Evolutionary conservation across 495 filamentous ascomycete genomes (phyloP).

Genomic region (Penicillium maclennaniae): DNA sequence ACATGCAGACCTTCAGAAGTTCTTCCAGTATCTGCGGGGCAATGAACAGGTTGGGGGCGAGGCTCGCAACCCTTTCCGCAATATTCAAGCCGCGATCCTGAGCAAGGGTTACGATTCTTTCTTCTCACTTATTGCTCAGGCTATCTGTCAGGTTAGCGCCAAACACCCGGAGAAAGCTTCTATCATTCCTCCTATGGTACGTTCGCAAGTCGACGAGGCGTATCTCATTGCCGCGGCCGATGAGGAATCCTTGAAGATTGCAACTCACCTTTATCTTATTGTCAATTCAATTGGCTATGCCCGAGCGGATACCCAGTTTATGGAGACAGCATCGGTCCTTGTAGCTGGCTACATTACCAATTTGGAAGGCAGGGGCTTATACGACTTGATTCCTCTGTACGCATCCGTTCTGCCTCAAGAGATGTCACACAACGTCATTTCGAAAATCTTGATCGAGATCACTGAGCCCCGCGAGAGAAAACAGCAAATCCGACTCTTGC

Average conservation of each 20-base stretch:
- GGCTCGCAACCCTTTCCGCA: slow-evolving; percentile 43
- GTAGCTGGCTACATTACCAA: slow-evolving; percentile 73
- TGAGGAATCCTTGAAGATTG: slow-evolving; percentile 39
- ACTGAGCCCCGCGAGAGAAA: slow-evolving; percentile 52
- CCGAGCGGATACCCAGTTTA: slow-evolving; percentile 30
- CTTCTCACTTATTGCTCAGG: slow-evolving; percentile 35
- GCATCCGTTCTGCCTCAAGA: slow-evolving; percentile 63
- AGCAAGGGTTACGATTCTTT: slow-evolving; percentile 38
- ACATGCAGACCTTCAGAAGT: slow-evolving; percentile 38
- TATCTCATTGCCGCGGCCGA: slow-evolving; percentile 39
- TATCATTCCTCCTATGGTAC: slow-evolving; percentile 33
- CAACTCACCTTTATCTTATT: slow-evolving; percentile 49
- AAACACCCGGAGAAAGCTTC: slow-evolving; percentile 17
- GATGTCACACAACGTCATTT: slow-evolving; percentile 42
- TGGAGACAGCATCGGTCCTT: slow-evolving; percentile 42
- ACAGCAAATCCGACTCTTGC: slow-evolving; percentile 49
- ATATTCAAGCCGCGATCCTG: slow-evolving; percentile 46
- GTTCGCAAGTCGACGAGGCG: slow-evolving; percentile 30
- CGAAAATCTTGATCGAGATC: slow-evolving; percentile 58
- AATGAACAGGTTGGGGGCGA: slow-evolving; percentile 36
- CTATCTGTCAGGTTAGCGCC: slow-evolving; percentile 32
- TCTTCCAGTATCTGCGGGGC: slow-evolving; percentile 34
- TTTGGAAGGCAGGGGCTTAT: slow-evolving; percentile 62
- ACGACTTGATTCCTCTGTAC: slow-evolving; percentile 79
- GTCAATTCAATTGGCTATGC: slow-evolving; percentile 36